A percentile compares a stretch with the other conserved stretches of the same genome.
These are phyloP conservation scores for Ceriops decandra DNA, from an alignment of 345 rosid species.

Conservation along the genomic window DNA sequence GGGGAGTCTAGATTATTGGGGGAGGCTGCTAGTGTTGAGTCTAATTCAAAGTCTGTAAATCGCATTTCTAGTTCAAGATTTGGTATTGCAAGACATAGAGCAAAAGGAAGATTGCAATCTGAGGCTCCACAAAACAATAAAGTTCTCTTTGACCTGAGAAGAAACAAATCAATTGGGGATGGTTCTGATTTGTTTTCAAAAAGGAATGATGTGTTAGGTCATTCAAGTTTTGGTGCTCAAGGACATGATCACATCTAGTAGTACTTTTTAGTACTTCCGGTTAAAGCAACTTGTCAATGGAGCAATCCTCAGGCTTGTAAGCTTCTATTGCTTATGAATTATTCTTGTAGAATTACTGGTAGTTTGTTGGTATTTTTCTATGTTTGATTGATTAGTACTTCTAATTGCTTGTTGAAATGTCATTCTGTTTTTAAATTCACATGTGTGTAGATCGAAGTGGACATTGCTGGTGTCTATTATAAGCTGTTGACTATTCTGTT, in stretches of 20 bases:
- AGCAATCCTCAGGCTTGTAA: slow-evolving; percentile 22
- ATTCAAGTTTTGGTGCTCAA: slow-evolving; percentile 19
- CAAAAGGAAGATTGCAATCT: slow-evolving; percentile 25
- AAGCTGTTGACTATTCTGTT: slow-evolving; percentile 15
- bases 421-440: slow-evolving; percentile 16
- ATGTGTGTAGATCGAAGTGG: slow-evolving; percentile 21
- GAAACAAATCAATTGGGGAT: slow-evolving; percentile 38
- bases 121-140: slow-evolving; percentile 14
- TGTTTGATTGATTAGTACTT: slow-evolving; percentile 5
- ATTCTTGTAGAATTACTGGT: slow-evolving; percentile 23
- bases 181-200: slow-evolving; percentile 28
- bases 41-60: slow-evolving; percentile 19
- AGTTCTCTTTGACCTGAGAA: slow-evolving; percentile 13
- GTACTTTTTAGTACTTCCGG: neutral
- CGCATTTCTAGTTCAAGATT: slow-evolving; percentile 40
- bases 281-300: slow-evolving; percentile 13
- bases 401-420: slow-evolving; percentile 19
- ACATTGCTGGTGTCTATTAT: slow-evolving; percentile 32
- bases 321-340: slow-evolving; percentile 30
- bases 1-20: slow-evolving; percentile 33
- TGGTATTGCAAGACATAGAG: slow-evolving; percentile 31
- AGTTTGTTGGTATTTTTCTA: slow-evolving; percentile 17
- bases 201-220: slow-evolving; percentile 17
- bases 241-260: slow-evolving; percentile 19
- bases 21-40: slow-evolving; percentile 17